Conservation (phyloP, 1,284 basidiomycete genomes). For the Ustilago sp. region DNA sequence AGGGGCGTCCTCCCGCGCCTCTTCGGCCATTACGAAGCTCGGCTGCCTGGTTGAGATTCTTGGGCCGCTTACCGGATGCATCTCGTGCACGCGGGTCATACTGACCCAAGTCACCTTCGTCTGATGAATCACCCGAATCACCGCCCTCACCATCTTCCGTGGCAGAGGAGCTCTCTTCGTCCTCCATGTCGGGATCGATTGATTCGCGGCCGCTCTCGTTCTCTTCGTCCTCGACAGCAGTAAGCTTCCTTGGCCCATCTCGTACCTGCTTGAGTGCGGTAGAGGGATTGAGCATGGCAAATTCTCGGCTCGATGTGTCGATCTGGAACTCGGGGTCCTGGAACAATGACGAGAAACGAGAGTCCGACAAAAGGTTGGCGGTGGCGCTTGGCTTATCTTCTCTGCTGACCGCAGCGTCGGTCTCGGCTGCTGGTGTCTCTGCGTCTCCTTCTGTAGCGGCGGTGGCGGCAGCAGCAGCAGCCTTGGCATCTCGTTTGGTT, state of each 20-base stretch:
- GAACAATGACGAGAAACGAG: constrained; percentile 91
- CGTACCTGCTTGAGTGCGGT: constrained; percentile 70
- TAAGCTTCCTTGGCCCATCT: constrained; percentile 71
- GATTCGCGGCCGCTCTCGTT: constrained; percentile 84
- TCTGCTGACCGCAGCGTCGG: constrained; percentile 65
- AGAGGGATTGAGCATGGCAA: constrained; percentile 89
- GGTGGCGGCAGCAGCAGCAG: constrained; percentile 26
- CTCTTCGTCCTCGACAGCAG: constrained; percentile 88
- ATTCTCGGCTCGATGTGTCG: constrained; percentile 88
- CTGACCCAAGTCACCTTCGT: constrained; percentile 55
- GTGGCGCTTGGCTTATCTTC: constrained; percentile 30
- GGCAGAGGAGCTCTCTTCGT: constrained; percentile 22
- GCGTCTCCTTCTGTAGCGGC: constrained; percentile 58
- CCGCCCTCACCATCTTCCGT: constrained; percentile 31
- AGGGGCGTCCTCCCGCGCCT: constrained; percentile 44
- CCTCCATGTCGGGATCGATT: constrained; percentile 70
- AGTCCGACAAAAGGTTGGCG: constrained; percentile 78
- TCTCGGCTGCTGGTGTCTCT: constrained; percentile 69
- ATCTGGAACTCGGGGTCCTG: constrained; percentile 94
- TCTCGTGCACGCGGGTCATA: constrained; percentile 50
- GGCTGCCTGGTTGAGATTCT: constrained; percentile 70
- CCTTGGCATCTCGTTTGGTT: constrained; percentile 44
- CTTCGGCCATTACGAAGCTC: constrained; percentile 68
- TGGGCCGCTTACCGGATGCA: constrained; percentile 70
- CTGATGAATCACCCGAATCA: constrained; percentile 71